These are phyloP conservation scores for Tremella fuciformis DNA, from an alignment of 768 basidiomycete genomes.

Conservation along the genomic window DNA sequence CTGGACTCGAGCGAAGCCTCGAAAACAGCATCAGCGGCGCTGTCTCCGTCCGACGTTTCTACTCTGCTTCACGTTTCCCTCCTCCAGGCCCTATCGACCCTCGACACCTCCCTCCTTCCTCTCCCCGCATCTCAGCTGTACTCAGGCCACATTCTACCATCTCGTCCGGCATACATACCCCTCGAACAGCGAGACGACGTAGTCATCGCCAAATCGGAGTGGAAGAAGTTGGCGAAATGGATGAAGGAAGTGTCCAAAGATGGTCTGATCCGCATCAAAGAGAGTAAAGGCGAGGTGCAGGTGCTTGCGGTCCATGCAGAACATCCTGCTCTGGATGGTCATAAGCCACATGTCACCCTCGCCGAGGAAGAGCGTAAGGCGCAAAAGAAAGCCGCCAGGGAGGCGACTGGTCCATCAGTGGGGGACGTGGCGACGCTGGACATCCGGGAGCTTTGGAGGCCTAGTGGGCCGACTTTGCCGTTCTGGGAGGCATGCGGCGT, in stretches of 20 bases:
- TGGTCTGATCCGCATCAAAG: slow-evolving; percentile 68
- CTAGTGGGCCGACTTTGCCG: slow-evolving; percentile 59
- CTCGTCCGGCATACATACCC: slow-evolving; percentile 67
- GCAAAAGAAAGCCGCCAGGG: slow-evolving; percentile 61
- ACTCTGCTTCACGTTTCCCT: slow-evolving; percentile 37
- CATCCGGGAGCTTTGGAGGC: slow-evolving; percentile 73
- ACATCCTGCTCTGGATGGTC: slow-evolving; percentile 62
- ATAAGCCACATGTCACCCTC: slow-evolving; percentile 61
- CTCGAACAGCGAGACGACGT: slow-evolving; percentile 41
- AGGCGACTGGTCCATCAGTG: slow-evolving; percentile 54
- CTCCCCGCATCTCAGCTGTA: slow-evolving; percentile 74
- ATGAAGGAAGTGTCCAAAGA: slow-evolving; percentile 74
- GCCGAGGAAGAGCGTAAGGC: slow-evolving; percentile 65
- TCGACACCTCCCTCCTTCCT: slow-evolving; percentile 64
- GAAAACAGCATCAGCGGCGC: neutral
- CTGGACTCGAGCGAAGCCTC: too few relatives aligned
- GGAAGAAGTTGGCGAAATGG: slow-evolving; percentile 79
- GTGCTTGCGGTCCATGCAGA: slow-evolving; percentile 57
- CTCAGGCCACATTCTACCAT: slow-evolving; percentile 71
- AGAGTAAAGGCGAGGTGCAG: slow-evolving; percentile 53
- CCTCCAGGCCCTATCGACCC: slow-evolving; percentile 41
- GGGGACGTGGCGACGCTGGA: neutral
- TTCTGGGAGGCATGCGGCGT: slow-evolving; percentile 66
- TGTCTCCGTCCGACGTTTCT: slow-evolving; percentile 34
- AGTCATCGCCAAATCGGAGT: slow-evolving; percentile 68